A percentile compares a stretch with the other conserved stretches of the same genome.
phyloP scores from a whole-genome alignment of 306 rosid species.

The Lagenaria siceraria region DNA sequence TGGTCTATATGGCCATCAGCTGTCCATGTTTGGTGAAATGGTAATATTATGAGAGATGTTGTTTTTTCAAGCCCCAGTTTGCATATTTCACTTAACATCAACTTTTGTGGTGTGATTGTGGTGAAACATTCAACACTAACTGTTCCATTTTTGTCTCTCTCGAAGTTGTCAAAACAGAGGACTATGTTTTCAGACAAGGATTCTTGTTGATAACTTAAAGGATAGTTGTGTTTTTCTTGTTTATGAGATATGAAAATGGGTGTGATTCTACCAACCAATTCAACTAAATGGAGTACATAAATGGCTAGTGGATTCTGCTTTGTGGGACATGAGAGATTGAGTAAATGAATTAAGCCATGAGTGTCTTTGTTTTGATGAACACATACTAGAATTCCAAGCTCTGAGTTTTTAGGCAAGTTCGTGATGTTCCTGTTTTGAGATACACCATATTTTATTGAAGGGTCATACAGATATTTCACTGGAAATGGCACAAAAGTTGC shows the following conservation, averaged over 20 bases:
- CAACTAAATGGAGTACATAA: conserved; percentile 37
- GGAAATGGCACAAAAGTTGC: conserved; percentile 19
- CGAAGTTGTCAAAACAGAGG: conserved; percentile 20
- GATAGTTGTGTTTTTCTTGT: conserved; percentile 1
- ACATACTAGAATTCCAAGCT: conserved; percentile 29
- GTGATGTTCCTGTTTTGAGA: conserved; percentile 32
- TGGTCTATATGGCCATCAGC: not conserved
- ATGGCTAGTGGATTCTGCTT: conserved; percentile 19
- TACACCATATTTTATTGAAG: conserved; percentile 26
- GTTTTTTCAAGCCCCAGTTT: conserved; percentile 28
- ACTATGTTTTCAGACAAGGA: conserved; percentile 8
- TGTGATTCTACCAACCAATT: conserved; percentile 42
- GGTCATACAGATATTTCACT: conserved; percentile 35
- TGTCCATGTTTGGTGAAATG: conserved; percentile 4
- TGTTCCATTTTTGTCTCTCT: conserved; percentile 12
- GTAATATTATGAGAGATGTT: conserved; percentile 29
- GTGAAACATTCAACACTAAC: conserved; percentile 27
- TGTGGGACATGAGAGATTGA: conserved; percentile 34
- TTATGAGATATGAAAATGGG: conserved; percentile 42
- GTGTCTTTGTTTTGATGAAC: conserved; percentile 25
- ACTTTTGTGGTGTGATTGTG: conserved; percentile 23
- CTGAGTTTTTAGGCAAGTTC: conserved; percentile 16
- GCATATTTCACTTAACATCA: conserved; percentile 54
- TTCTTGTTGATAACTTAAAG: not conserved
- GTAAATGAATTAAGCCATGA: conserved; percentile 20